phyloP scores from a whole-genome alignment of 495 filamentous ascomycete species.

The Mytilinidion resinicola region DNA sequence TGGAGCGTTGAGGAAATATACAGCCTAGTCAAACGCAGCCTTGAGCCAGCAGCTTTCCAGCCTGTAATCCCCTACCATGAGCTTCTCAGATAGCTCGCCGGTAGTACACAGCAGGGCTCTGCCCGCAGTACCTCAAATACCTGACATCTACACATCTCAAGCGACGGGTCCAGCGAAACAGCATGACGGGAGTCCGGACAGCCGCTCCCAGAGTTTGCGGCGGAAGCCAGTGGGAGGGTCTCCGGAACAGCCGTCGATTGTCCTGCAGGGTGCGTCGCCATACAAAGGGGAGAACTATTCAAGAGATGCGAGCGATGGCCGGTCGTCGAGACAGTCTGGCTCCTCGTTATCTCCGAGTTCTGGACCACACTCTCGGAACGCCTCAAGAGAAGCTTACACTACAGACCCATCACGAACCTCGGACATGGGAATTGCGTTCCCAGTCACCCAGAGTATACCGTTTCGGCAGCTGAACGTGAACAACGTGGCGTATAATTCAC shows the following conservation, averaged over 20 bases:
- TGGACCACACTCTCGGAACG: conserved; percentile 20
- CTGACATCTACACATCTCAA: conserved; percentile 1
- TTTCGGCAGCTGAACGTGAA: conserved; percentile 23
- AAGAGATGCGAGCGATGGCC: conserved; percentile 12
- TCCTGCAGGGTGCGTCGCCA: neutral
- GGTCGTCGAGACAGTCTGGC: conserved; percentile 23
- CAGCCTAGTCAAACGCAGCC: too few relatives aligned
- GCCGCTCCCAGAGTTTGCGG: conserved; percentile 21
- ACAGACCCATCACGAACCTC: conserved; percentile 3
- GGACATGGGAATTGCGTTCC: conserved; percentile 10
- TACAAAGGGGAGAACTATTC: conserved; percentile 20
- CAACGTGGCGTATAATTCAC: conserved; percentile 17
- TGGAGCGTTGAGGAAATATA: too few relatives aligned
- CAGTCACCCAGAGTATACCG: conserved; percentile 20
- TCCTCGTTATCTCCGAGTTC: conserved; percentile 23
- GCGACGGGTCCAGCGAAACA: neutral
- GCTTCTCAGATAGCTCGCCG: conserved; percentile 9
- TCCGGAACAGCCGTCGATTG: conserved; percentile 8
- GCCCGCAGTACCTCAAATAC: conserved; percentile 3
- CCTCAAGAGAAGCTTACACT: conserved; percentile 14
- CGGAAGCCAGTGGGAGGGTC: conserved; percentile 20
- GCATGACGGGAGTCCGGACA: conserved; percentile 1
- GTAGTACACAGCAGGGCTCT: conserved; percentile 12
- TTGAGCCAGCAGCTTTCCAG: neutral
- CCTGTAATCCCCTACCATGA: conserved; percentile 17